Percentiles rank a stretch among this genome's conserved stretches.
phyloP scores from a whole-genome alignment of 148 eudicot genomes.

The Oxyria digyna region DNA sequence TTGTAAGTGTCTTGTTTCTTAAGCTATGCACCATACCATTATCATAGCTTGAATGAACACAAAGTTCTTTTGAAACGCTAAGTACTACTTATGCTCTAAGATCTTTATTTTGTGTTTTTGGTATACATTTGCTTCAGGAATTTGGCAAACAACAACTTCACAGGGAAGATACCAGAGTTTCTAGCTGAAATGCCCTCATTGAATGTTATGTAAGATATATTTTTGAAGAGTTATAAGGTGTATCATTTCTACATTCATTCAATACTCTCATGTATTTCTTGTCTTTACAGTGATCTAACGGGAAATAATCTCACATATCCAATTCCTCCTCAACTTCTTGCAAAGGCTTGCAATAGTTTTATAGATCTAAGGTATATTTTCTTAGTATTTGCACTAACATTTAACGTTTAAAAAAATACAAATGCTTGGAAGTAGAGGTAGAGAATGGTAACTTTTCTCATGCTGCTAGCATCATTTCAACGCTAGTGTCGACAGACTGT shows the following conservation, averaged over 20 bases:
- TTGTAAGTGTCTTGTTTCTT: not conserved
- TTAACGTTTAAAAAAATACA: too few relatives aligned
- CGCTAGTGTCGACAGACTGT: too few relatives aligned
- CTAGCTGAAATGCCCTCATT: not conserved
- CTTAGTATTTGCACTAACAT: too few relatives aligned
- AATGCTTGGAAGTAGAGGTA: too few relatives aligned
- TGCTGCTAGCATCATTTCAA: too few relatives aligned
- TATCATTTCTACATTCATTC: not conserved
- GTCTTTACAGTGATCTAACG: not conserved
- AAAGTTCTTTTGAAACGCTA: too few relatives aligned
- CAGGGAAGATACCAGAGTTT: conserved; percentile 5
- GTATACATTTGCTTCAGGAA: not conserved
- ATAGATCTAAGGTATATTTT: not conserved
- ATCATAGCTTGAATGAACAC: too few relatives aligned
- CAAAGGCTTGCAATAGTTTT: not conserved
- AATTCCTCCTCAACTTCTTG: not conserved
- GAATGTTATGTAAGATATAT: not conserved
- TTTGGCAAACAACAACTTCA: not conserved
- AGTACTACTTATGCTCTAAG: too few relatives aligned
- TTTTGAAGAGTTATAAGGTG: not conserved
- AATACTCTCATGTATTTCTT: not conserved
- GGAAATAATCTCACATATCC: not conserved
- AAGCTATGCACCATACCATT: too few relatives aligned
- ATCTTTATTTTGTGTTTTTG: too few relatives aligned
- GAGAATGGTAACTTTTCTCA: too few relatives aligned